Base-by-base conservation (phyloP, 768 basidiomycete species). In the Boletellus sp. region DNA sequence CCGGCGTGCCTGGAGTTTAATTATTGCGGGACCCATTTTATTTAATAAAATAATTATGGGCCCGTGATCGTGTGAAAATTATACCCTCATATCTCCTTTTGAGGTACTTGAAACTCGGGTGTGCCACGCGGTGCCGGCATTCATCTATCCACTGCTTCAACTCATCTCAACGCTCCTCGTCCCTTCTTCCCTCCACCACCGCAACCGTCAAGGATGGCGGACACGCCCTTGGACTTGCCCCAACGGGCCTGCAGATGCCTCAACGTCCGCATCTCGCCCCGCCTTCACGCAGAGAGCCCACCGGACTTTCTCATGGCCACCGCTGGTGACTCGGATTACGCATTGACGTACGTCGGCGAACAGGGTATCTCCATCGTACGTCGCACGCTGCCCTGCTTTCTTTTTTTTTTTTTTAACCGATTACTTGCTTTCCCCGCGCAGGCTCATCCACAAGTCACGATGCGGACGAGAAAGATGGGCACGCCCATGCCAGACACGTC, bases 361-460 rank as follows among this genome's bases (percentile, higher is more conserved):
- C 76, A 83, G 41, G 87, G 86, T 35, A 78, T 90, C 48, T 65
- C 64, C 39, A 76, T 89, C 44, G 88, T 90, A 60, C 45, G 84
- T 75, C 40, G 9, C 24, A 42, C 9, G 6, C n/a, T 39, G 19
- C 31, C 20, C 20, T 36, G 0, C 16, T 10, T 33, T 28, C 23
- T 49, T 47, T 44, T 42, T 44, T 28, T 23, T 49, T 47, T 44
- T 42, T 44, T 24, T 47, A 9, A 20, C 51, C 43, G 42, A 50
- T 50, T 6, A 42, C 52, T 23, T 43, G 52, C 56, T 40, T 32
- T 41, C 57, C 37, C 23, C 52, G 54, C 55, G 24, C 58, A 90
- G 88, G 70, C 67, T 22, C 85, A 90, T 55, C 78, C 81, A 5
- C 83, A 88, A 60, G 69, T 87, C 45, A 90, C 88, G 4, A 74